Percentiles rank a stretch among this genome's conserved stretches.
Conservation (phyloP, 129 eudicot genomes). For the carrot (Daucus carota) region DNA sequence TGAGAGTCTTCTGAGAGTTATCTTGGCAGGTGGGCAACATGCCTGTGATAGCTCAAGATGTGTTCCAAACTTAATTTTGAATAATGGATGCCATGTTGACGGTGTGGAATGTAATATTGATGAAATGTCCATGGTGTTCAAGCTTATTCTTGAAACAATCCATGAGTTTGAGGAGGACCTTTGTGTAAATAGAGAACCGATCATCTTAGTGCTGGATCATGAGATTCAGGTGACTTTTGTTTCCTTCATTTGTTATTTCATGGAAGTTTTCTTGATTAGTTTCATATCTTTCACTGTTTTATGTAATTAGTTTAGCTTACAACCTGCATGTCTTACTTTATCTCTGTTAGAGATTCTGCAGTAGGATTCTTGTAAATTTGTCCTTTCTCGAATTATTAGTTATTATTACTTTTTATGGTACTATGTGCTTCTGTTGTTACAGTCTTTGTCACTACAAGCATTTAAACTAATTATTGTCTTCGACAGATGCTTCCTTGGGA, state of each 20-base stretch:
- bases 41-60: conserved; percentile 32
- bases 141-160: conserved; percentile 28
- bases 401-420: background rate
- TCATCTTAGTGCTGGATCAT: conserved; percentile 68
- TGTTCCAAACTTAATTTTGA: conserved; percentile 34
- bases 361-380: background rate
- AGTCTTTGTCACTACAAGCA: background rate
- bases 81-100: conserved; percentile 61
- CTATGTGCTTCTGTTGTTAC: background rate
- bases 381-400: background rate
- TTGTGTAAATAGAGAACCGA: conserved; percentile 36
- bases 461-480: conserved; percentile 6
- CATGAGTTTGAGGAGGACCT: conserved; percentile 32
- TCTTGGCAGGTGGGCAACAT: conserved; percentile 31
- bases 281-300: background rate
- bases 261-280: background rate
- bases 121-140: conserved; percentile 13
- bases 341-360: background rate
- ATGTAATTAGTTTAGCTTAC: background rate
- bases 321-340: background rate
- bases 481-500: conserved; percentile 99
- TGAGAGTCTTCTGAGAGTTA: conserved; percentile 32
- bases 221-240: conserved; percentile 63
- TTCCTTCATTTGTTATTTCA: background rate
- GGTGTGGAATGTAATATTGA: conserved; percentile 13